Base-by-base conservation (phyloP, 2,329 filamentous ascomycete species). In the Colletotrichum caudatum region DNA sequence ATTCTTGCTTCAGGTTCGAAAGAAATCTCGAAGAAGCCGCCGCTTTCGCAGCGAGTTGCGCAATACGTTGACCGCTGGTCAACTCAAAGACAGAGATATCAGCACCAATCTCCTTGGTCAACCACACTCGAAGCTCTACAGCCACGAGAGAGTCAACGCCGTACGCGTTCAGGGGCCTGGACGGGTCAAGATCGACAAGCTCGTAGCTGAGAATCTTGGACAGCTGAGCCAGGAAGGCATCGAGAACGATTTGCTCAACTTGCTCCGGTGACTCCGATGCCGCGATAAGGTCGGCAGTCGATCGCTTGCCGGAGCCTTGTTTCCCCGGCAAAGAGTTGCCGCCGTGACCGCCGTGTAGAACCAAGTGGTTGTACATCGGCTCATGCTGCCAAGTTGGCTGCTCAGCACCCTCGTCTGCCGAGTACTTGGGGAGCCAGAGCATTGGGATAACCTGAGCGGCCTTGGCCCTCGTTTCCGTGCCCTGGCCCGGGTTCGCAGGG, bases 91-190 rank as follows among this genome's bases (percentile, higher is more conserved):
- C 64, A 0, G 74, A 76, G 12, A 79, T 48, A 50, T 77, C 76
- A 1, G 74, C 77, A 3, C 71, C 71, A 3, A 80, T 64, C 64
- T 78, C 71, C 11, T 68, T 65, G 1, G 74, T 73, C 8, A 77
- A 74, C 77, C 77, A 77, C 54, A 79, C 79, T 33, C 76, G 73
- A 44, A 80, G 67, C 73, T 80, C 78, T 3, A 78, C 75, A 2
- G 75, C 78, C 33, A 80, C 76, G 11, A 80, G 73, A 11, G 78
- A 79, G 66, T 80, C 79, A 2, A 80, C 69, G 7, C 78, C 78
- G 62, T 77, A 79, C 2, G 63, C 58, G 65, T 73, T 54, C 46
- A 76, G 51, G 29, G 74, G 54, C 50, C 75, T 75, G 14, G 59
- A 72, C 3, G 71, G 66, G 44, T 76, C 73, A 14, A 81, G 66